Conservation (phyloP, 208 protist genomes). For the Trypanosoma brucei region DNA sequence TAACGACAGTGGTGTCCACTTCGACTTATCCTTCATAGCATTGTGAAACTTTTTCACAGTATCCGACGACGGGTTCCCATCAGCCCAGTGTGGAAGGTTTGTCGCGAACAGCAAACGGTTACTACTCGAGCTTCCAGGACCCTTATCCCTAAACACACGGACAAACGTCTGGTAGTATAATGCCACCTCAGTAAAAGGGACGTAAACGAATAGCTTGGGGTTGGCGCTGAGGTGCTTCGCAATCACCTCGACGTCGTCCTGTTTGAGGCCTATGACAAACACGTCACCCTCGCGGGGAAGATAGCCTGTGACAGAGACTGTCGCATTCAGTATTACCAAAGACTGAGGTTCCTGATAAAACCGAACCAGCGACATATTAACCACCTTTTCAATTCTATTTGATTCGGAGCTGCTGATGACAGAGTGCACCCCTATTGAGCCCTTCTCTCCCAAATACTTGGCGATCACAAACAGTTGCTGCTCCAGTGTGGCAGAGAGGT, state of each 20-base stretch:
- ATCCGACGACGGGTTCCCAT: neutral
- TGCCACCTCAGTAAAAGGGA: neutral
- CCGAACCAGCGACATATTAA: neutral
- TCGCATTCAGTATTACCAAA: neutral
- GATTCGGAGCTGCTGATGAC: neutral
- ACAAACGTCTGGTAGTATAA: too few relatives aligned
- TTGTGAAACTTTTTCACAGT: conserved; percentile 1
- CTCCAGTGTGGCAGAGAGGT: conserved; percentile 30
- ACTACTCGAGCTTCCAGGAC: neutral
- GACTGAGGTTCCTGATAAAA: neutral
- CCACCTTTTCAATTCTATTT: neutral
- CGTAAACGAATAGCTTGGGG: neutral
- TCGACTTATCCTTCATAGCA: neutral
- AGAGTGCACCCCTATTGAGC: neutral
- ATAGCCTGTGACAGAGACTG: neutral
- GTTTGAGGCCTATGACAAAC: neutral
- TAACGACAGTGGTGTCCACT: neutral
- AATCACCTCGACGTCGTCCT: neutral
- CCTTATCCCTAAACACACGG: too few relatives aligned
- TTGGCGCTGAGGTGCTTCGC: neutral
- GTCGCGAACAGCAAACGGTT: neutral
- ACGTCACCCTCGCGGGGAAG: neutral
- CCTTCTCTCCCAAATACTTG: neutral
- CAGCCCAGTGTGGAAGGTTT: neutral
- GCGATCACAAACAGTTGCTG: conserved; percentile 27